phyloP scores from a whole-genome alignment of 2,329 filamentous ascomycete genomes.

The Coniochaeta sp. region DNA sequence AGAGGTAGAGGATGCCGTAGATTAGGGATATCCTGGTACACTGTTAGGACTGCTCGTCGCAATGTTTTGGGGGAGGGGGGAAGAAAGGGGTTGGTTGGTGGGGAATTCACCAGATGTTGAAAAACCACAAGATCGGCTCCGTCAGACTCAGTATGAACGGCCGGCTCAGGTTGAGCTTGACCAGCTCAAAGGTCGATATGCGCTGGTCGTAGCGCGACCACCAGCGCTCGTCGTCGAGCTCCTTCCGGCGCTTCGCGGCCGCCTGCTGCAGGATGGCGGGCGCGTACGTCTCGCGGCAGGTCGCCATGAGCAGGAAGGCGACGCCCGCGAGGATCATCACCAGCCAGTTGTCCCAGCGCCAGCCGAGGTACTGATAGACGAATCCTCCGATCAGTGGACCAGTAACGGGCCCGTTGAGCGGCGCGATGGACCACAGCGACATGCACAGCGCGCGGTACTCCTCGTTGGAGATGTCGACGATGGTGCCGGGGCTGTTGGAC shows the following conservation, averaged over 20 bases:
- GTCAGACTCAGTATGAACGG: constrained; percentile 72
- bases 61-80: too few species aligned
- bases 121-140: constrained; percentile 73
- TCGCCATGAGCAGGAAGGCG: constrained; percentile 49
- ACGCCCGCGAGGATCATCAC: constrained; percentile 63
- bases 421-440: constrained; percentile 75
- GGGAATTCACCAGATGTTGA: constrained; percentile 52
- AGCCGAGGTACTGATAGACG: constrained; percentile 67
- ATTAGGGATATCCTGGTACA: constrained; percentile 78
- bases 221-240: constrained; percentile 63
- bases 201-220: constrained; percentile 77
- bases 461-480: constrained; percentile 76
- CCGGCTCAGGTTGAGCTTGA: constrained; percentile 69
- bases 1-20: constrained; percentile 78
- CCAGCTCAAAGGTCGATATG: constrained; percentile 52
- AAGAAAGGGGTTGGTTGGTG: neutral
- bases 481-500: constrained; percentile 72
- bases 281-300: constrained; percentile 69
- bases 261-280: constrained; percentile 63
- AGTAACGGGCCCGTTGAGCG: constrained; percentile 64
- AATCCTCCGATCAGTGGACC: constrained; percentile 67
- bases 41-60: too few species aligned
- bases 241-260: constrained; percentile 55
- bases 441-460: constrained; percentile 77
- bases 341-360: constrained; percentile 85